These are phyloP conservation scores for Ligustrum vulgare DNA, from an alignment of 257 asterid species.

Conservation along the genomic window DNA sequence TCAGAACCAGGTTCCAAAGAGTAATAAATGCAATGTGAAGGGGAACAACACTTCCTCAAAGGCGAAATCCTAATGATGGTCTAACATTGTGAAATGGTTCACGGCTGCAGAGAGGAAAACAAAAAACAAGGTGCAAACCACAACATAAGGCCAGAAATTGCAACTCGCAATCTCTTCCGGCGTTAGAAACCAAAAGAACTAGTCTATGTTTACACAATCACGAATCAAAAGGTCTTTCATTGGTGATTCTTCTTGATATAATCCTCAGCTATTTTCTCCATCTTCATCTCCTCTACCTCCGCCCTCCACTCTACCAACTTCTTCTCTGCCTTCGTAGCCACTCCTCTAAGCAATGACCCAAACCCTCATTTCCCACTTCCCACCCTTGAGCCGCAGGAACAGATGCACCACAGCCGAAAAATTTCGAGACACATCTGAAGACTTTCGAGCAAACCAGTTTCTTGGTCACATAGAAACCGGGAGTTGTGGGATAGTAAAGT, in stretches of 20 bases:
- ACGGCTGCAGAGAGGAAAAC: conserved; percentile 75
- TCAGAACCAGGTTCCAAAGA: conserved; percentile 61
- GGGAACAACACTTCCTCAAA: conserved; percentile 53
- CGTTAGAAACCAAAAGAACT: conserved; percentile 44
- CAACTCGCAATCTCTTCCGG: conserved; percentile 43
- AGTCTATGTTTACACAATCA: conserved; percentile 35
- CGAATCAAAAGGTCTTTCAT: conserved; percentile 79
- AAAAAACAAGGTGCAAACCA: conserved; percentile 51
- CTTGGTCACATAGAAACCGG: too few species aligned
- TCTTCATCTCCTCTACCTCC: too few species aligned
- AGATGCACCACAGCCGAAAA: too few species aligned
- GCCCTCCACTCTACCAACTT: too few species aligned
- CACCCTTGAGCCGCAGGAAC: too few species aligned
- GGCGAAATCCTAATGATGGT: conserved; percentile 84
- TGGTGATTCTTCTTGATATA: conserved; percentile 76
- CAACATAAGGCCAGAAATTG: conserved; percentile 52
- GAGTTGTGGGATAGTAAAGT: too few species aligned
- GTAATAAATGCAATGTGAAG: conserved; percentile 39
- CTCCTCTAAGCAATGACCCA: too few species aligned
- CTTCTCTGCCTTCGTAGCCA: too few species aligned
- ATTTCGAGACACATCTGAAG: too few species aligned
- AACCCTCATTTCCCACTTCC: too few species aligned
- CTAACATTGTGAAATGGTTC: conserved; percentile 77
- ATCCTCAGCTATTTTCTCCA: too few species aligned
- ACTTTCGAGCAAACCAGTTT: too few species aligned